phyloP scores from a whole-genome alignment of 2,329 filamentous ascomycete species.

The Fusarium pseudonygamai region DNA sequence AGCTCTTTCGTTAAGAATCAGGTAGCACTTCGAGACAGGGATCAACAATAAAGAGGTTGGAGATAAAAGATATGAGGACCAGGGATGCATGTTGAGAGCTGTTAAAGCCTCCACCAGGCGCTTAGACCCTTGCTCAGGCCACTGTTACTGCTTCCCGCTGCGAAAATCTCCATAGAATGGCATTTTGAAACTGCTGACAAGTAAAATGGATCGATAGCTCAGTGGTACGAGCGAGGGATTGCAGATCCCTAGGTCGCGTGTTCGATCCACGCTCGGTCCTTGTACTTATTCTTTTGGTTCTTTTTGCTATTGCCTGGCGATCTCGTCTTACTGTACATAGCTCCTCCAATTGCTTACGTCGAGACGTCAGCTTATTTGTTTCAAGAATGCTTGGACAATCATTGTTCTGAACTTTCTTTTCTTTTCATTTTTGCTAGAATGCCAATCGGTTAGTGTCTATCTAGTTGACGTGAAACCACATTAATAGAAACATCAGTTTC shows the following conservation, averaged over 20 bases:
- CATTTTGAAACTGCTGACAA: fast-evolving
- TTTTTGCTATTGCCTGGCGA: background rate
- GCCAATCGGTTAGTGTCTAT: background rate
- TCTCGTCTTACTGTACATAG: background rate
- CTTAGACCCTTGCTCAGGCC: background rate
- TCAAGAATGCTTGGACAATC: background rate
- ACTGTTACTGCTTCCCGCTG: too few species aligned
- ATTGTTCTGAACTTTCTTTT: background rate
- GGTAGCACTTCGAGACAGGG: background rate
- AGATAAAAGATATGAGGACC: constrained; percentile 1
- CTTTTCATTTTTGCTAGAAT: background rate
- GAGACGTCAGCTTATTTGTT: background rate
- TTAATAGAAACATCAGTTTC: background rate
- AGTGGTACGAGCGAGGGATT: constrained; percentile 41
- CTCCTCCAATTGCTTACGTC: background rate
- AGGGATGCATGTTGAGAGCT: background rate
- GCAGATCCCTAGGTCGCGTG: constrained; percentile 41
- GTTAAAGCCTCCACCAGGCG: background rate
- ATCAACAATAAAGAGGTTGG: constrained; percentile 21
- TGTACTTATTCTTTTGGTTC: background rate
- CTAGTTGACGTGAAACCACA: background rate
- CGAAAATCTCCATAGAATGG: fast-evolving
- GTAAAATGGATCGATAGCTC: constrained; percentile 38
- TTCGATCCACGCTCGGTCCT: constrained; percentile 41
- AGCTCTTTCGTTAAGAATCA: background rate